Conservation (phyloP, 2,329 filamentous ascomycete species). For the Dothiorella sarmentorum region DNA sequence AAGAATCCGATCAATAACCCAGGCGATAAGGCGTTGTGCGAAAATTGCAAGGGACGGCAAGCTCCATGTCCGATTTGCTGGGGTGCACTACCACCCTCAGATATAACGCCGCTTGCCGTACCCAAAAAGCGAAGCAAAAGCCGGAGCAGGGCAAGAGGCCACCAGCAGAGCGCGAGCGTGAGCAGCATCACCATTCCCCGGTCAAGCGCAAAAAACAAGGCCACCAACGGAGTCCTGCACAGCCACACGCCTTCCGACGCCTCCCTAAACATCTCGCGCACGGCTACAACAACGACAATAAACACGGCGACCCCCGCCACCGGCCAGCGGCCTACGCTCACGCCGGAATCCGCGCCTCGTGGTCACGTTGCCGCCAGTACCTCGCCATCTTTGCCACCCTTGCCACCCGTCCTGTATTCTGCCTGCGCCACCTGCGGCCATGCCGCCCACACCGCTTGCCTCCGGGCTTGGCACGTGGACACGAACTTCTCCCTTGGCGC, state of each 20-base stretch:
- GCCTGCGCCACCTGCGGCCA: slow-evolving; percentile 61
- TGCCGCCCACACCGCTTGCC: slow-evolving; percentile 56
- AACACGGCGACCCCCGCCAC: background rate
- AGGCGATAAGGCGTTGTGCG: slow-evolving; percentile 49
- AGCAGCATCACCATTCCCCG: slow-evolving; percentile 16
- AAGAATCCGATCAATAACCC: slow-evolving; percentile 54
- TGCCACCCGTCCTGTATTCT: slow-evolving; percentile 45
- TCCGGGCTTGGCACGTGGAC: slow-evolving; percentile 54
- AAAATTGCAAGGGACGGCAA: slow-evolving; percentile 46
- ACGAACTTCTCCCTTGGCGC: slow-evolving; percentile 43
- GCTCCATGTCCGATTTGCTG: slow-evolving; percentile 45
- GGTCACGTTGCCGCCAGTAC: background rate
- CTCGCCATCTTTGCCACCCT: slow-evolving; percentile 20
- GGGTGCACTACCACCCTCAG: slow-evolving; percentile 42
- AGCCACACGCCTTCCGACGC: slow-evolving; percentile 14
- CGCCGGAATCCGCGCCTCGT: background rate
- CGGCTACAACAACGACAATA: background rate
- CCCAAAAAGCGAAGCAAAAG: slow-evolving; percentile 14
- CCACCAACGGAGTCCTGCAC: slow-evolving; percentile 1
- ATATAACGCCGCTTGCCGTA: slow-evolving; percentile 26
- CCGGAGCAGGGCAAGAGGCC: background rate
- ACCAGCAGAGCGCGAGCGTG: slow-evolving; percentile 8
- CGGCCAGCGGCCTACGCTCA: background rate
- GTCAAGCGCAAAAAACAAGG: background rate
- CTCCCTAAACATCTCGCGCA: slow-evolving; percentile 1